phyloP scores from a whole-genome alignment of 306 rosid genomes.

The Boehmeria nivea region DNA sequence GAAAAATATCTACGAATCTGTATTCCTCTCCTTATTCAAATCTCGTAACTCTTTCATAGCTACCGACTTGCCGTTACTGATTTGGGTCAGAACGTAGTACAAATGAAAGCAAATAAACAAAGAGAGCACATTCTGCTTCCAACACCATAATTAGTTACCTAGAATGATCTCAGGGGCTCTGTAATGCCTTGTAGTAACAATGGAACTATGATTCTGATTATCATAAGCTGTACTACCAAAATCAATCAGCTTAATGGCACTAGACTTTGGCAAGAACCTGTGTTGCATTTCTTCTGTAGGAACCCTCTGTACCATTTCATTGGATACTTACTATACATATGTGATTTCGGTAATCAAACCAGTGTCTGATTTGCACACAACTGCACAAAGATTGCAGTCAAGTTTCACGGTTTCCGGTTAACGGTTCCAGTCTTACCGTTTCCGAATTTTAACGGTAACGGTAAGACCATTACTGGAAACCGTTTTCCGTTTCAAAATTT shows the following conservation, averaged over 20 bases:
- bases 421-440: too few species aligned
- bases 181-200: conserved; percentile 96
- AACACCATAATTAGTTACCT: conserved; percentile 66
- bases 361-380: conserved; percentile 71
- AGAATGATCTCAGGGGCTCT: conserved; percentile 95
- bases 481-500: too few species aligned
- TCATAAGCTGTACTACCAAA: conserved; percentile 95
- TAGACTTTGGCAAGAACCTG: conserved; percentile 99
- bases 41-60: too few species aligned
- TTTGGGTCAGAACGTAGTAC: conserved; percentile 21
- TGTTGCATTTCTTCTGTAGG: conserved; percentile 65
- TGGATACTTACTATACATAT: conserved; percentile 81
- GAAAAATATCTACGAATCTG: too few species aligned
- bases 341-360: conserved; percentile 98
- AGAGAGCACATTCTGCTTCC: conserved; percentile 34
- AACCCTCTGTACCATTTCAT: conserved; percentile 74
- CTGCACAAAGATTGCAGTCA: conserved; percentile 42
- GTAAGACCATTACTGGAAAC: too few species aligned
- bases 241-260: conserved; percentile 99
- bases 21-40: too few species aligned
- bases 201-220: conserved; percentile 85
- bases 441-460: too few species aligned
- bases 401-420: too few species aligned
- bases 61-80: too few species aligned
- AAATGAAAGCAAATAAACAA: conserved; percentile 15